phyloP scores from a whole-genome alignment of 169 alveolate genomes.

The Eimeria necatrix region DNA sequence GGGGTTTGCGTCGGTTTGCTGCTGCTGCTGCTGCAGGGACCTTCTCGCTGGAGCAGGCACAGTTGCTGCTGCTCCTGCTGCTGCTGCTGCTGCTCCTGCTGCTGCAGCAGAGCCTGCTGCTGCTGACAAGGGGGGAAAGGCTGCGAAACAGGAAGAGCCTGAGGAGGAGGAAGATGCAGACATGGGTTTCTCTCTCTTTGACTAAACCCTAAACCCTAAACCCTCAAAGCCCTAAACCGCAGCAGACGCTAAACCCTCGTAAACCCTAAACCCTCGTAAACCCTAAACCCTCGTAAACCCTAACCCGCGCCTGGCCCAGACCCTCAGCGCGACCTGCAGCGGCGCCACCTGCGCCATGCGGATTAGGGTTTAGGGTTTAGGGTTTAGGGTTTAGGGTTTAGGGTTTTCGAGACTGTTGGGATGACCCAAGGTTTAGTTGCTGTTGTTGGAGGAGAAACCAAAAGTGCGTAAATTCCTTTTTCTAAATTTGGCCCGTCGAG shows the following conservation, averaged over 20 bases:
- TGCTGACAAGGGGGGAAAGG: conserved; percentile 63
- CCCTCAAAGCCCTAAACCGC: background rate
- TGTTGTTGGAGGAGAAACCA: too few relatives aligned
- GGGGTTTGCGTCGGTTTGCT: background rate
- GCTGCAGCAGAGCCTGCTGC: conserved; percentile 58
- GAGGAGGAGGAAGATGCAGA: conserved; percentile 81
- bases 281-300: too few relatives aligned
- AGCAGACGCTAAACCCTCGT: too few relatives aligned
- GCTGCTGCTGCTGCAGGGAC: conserved; percentile 60
- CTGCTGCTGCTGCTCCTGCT: conserved; percentile 68
- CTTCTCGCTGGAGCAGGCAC: conserved; percentile 71
- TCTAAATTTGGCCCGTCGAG: too few relatives aligned
- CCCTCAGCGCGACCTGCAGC: too few relatives aligned
- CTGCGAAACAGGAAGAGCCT: conserved; percentile 75
- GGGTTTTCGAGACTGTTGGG: too few relatives aligned
- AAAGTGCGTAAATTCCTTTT: too few relatives aligned
- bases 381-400: background rate
- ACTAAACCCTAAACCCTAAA: conserved; percentile 40
- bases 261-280: too few relatives aligned
- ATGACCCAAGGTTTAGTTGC: too few relatives aligned
- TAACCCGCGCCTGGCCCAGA: too few relatives aligned
- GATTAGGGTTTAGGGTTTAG: background rate
- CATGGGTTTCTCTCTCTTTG: conserved; percentile 81
- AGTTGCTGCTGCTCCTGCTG: conserved; percentile 72
- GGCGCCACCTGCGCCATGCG: background rate